These are phyloP conservation scores for Kwoniella dejecticola DNA, from an alignment of 768 basidiomycete species.

Conservation along the genomic window DNA sequence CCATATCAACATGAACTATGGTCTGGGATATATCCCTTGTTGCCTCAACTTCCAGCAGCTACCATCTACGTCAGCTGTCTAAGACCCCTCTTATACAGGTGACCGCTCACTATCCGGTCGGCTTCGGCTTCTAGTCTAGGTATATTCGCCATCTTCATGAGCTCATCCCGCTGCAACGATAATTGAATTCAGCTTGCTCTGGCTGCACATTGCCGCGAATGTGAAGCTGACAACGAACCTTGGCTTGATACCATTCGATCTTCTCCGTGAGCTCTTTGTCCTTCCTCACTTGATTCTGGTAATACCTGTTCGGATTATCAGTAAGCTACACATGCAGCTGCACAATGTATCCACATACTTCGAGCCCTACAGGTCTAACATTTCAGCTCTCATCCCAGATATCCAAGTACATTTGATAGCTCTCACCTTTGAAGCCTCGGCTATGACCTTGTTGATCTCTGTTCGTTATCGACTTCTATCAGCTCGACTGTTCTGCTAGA, in stretches of 20 bases:
- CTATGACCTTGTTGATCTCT: conserved; percentile 84
- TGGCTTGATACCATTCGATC: conserved; percentile 70
- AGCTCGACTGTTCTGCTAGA: too few relatives aligned
- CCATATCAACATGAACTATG: conserved; percentile 95
- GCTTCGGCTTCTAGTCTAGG: conserved; percentile 67
- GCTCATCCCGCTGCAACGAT: conserved; percentile 61
- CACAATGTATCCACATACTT: conserved; percentile 59
- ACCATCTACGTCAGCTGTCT: neutral
- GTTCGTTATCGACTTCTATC: conserved; percentile 49
- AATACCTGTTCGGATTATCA: conserved; percentile 12
- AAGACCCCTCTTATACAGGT: too few relatives aligned
- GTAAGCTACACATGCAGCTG: neutral
- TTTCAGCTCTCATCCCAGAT: conserved; percentile 9
- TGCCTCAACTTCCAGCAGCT: conserved; percentile 69
- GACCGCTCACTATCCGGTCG: conserved; percentile 67
- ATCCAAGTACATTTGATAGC: neutral
- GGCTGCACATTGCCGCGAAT: conserved; percentile 58
- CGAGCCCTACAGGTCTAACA: conserved; percentile 61
- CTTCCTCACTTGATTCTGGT: conserved; percentile 83
- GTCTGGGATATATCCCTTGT: conserved; percentile 75
- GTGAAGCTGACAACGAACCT: conserved; percentile 33
- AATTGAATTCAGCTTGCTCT: conserved; percentile 14
- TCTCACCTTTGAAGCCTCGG: conserved; percentile 73
- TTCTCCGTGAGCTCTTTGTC: conserved; percentile 79
- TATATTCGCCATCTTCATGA: conserved; percentile 49